Evolutionary conservation across 768 basidiomycete genomes (phyloP).

Genomic region (Russula ochroleuca): DNA sequence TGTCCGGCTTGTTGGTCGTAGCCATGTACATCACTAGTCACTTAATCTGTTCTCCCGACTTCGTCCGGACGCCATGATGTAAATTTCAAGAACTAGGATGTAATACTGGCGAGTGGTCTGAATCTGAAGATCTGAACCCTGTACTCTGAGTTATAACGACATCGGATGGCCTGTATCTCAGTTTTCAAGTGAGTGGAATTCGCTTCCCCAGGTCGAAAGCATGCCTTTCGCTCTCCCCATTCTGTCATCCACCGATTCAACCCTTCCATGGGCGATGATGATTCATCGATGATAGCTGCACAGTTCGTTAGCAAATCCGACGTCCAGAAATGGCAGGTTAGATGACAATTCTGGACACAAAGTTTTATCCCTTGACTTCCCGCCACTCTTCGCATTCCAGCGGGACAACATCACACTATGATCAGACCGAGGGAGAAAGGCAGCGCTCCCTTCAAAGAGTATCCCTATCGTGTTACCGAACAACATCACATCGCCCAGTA

Average conservation of each 20-base stretch:
- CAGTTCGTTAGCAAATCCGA: too few relatives aligned
- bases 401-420: slow-evolving; percentile 12
- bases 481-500: slow-evolving; percentile 6
- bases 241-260: background rate
- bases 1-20: too few relatives aligned
- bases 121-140: background rate
- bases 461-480: slow-evolving; percentile 23
- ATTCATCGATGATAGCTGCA: too few relatives aligned
- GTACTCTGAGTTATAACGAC: background rate
- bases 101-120: background rate
- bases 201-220: slow-evolving; percentile 13
- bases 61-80: too few relatives aligned
- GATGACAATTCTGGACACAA: background rate
- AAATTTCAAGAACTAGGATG: background rate
- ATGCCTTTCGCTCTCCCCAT: slow-evolving; percentile 14
- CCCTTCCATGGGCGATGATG: too few relatives aligned
- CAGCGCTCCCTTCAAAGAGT: slow-evolving; percentile 12
- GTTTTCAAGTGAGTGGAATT: background rate
- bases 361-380: background rate
- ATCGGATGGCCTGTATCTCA: background rate
- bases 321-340: too few relatives aligned
- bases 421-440: too few relatives aligned
- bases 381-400: slow-evolving; percentile 5
- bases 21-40: too few relatives aligned
- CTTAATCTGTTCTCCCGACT: too few relatives aligned